A percentile compares a stretch with the other conserved stretches of the same genome.
Evolutionary conservation across 2,329 filamentous ascomycete species (phyloP).

Genomic region (Paracoccidioides lutzii): DNA sequence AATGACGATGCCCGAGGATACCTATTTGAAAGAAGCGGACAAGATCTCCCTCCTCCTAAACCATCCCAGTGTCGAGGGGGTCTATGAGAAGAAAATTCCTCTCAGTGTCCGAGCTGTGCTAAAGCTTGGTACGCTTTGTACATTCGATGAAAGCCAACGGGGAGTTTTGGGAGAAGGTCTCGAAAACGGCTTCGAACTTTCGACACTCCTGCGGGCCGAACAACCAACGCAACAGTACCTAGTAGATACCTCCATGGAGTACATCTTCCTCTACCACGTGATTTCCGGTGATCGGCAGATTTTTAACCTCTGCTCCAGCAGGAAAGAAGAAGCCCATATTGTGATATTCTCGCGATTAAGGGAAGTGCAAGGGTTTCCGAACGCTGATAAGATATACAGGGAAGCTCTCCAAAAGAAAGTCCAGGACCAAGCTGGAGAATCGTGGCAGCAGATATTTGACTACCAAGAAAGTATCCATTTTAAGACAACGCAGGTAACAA

Average conservation of each 20-base stretch:
- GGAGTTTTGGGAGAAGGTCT: slow-evolving; percentile 86
- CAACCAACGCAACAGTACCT: slow-evolving; percentile 61
- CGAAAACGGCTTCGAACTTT: slow-evolving; percentile 85
- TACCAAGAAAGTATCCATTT: slow-evolving; percentile 82
- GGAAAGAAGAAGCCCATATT: slow-evolving; percentile 65
- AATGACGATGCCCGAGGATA: slow-evolving; percentile 75
- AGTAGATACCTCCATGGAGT: slow-evolving; percentile 58
- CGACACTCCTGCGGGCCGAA: slow-evolving; percentile 55
- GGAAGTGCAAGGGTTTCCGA: slow-evolving; percentile 76
- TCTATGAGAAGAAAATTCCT: slow-evolving; percentile 90
- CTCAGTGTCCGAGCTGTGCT: slow-evolving; percentile 76
- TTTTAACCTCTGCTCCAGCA: slow-evolving; percentile 84
- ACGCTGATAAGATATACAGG: slow-evolving; percentile 74
- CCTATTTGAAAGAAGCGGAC: slow-evolving; percentile 71
- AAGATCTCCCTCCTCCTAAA: slow-evolving; percentile 76
- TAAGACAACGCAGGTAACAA: slow-evolving; percentile 77
- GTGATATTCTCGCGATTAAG: slow-evolving; percentile 74
- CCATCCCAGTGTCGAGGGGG: slow-evolving; percentile 87
- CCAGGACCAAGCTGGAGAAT: slow-evolving; percentile 50
- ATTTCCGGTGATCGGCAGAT: slow-evolving; percentile 81
- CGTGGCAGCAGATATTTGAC: slow-evolving; percentile 67
- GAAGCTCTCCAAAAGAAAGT: slow-evolving; percentile 56
- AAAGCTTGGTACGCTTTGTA: slow-evolving; percentile 79
- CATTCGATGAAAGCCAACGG: slow-evolving; percentile 79
- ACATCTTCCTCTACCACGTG: slow-evolving; percentile 88